Evolutionary conservation across 176 grass and related monocot genomes (phyloP).

Genomic region (Metroxylon sagu): DNA sequence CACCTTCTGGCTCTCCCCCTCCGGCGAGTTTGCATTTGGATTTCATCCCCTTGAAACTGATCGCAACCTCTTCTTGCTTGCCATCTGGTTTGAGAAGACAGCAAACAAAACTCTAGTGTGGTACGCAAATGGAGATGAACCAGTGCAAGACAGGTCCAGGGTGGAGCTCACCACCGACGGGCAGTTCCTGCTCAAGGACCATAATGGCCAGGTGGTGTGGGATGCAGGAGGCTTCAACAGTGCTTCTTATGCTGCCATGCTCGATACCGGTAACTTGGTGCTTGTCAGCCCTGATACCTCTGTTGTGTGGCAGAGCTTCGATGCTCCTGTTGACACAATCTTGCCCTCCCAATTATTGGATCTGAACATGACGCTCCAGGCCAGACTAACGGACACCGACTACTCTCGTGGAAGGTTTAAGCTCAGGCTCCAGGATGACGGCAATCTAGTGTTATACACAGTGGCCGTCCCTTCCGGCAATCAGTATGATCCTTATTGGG

Average conservation of each 20-base stretch:
- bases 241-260: conserved; percentile 32
- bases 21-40: conserved; percentile 24
- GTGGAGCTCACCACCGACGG: conserved; percentile 30
- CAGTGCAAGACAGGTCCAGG: background rate
- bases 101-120: conserved; percentile 24
- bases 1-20: conserved; percentile 26
- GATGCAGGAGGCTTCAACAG: background rate
- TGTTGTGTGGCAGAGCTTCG: conserved; percentile 29
- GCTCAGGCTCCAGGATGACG: background rate
- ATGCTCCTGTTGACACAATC: conserved; percentile 36
- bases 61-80: conserved; percentile 20
- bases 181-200: conserved; percentile 19
- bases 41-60: conserved; percentile 3
- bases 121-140: conserved; percentile 23
- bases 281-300: conserved; percentile 18
- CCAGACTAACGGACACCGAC: conserved; percentile 23
- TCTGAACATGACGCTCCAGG: background rate
- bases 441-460: conserved; percentile 19
- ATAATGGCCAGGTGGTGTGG: conserved; percentile 13
- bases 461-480: conserved; percentile 11
- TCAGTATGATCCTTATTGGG: conserved; percentile 29
- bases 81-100: conserved; percentile 45
- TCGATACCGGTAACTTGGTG: conserved; percentile 41
- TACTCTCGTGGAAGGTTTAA: conserved; percentile 37
- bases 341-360: conserved; percentile 26